Conservation (phyloP, 2,329 filamentous ascomycete species). For the Neurospora sp. region DNA sequence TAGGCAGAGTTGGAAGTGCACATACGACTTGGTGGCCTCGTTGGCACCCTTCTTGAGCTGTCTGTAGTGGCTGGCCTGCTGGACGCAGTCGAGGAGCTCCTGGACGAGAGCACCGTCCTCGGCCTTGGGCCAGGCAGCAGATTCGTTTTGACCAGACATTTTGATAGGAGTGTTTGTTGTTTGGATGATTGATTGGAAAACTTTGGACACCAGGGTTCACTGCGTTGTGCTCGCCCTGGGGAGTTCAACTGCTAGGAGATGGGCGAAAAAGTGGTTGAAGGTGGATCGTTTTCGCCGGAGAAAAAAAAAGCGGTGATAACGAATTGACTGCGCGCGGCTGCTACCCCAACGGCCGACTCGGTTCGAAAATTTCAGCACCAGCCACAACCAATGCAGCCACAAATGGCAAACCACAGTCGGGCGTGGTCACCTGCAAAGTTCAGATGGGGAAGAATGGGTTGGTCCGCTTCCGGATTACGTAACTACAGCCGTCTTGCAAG, state of each 20-base stretch:
- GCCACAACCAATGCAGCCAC: not conserved
- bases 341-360: not conserved
- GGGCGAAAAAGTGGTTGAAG: slow-evolving; percentile 8
- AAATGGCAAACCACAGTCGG: not conserved
- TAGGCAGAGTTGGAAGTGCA: not conserved
- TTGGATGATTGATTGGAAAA: not conserved
- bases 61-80: slow-evolving; percentile 24
- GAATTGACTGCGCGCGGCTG: not conserved
- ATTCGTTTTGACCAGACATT: slow-evolving; percentile 24
- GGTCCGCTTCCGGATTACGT: slow-evolving; percentile 14
- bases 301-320: slow-evolving; percentile 2
- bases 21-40: slow-evolving; percentile 21
- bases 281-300: not conserved
- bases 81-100: slow-evolving; percentile 70
- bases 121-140: slow-evolving; percentile 57
- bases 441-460: slow-evolving; percentile 1
- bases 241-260: slow-evolving; percentile 5
- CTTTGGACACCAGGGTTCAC: slow-evolving; percentile 19
- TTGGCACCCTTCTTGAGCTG: slow-evolving; percentile 80
- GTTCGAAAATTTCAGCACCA: not conserved
- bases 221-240: slow-evolving; percentile 21
- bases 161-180: slow-evolving; percentile 4
- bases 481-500: slow-evolving; percentile 10
- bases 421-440: not conserved
- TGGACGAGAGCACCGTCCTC: slow-evolving; percentile 61